Percentiles rank a stretch among this genome's conserved stretches.
Evolutionary conservation across 331 rosid genomes (phyloP).

Genomic region (Quercus lobata): DNA sequence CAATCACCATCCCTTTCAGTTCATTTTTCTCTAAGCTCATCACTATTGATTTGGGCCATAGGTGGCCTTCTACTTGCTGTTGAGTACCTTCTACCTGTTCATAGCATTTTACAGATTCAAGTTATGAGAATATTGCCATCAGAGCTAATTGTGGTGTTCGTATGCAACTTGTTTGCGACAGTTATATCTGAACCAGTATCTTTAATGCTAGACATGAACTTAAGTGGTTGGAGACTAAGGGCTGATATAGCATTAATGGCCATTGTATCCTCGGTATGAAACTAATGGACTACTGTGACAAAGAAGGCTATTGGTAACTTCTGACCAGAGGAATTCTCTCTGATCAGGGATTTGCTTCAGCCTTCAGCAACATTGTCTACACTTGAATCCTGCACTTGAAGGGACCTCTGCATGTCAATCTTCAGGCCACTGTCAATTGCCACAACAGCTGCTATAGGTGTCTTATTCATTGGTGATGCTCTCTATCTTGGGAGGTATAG

Average conservation of each 20-base stretch:
- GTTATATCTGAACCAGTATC: background rate
- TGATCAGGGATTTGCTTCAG: constrained; percentile 21
- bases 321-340: background rate
- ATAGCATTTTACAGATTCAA: constrained; percentile 24
- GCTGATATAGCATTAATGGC: constrained; percentile 12
- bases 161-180: constrained; percentile 11
- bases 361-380: constrained; percentile 10
- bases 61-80: constrained; percentile 37
- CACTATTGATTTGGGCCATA: constrained; percentile 18
- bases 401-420: constrained; percentile 38
- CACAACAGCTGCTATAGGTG: constrained; percentile 29
- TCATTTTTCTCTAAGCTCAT: constrained; percentile 1
- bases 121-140: constrained; percentile 17
- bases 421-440: constrained; percentile 38
- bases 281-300: background rate
- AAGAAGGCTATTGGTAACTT: background rate
- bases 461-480: constrained; percentile 32
- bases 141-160: constrained; percentile 12
- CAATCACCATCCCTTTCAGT: constrained; percentile 3
- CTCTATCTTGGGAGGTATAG: constrained; percentile 39
- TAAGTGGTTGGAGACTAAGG: constrained; percentile 12
- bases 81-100: constrained; percentile 14
- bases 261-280: constrained; percentile 13
- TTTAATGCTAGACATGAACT: constrained; percentile 7
- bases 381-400: constrained; percentile 30